phyloP scores from a whole-genome alignment of 495 filamentous ascomycete genomes.

The Usnea hakonensis region DNA sequence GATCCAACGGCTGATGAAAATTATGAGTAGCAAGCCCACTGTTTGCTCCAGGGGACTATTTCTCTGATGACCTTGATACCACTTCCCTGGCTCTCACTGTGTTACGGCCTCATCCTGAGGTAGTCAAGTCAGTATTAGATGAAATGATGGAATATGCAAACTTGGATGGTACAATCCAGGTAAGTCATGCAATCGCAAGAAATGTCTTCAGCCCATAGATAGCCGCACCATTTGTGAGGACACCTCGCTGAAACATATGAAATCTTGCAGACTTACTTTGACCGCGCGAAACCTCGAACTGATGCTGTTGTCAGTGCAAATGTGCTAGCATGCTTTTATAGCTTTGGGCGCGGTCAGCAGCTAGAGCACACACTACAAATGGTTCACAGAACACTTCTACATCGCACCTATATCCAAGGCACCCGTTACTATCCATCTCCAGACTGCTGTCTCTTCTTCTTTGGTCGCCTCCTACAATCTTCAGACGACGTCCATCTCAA shows the following conservation, averaged over 20 bases:
- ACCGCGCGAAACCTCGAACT: slow-evolving; percentile 3
- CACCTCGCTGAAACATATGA: neutral
- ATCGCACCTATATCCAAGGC: neutral
- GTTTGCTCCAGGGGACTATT: neutral
- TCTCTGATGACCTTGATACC: slow-evolving; percentile 6
- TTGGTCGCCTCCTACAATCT: neutral
- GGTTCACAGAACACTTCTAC: neutral
- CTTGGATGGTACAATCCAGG: slow-evolving; percentile 1
- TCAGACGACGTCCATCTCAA: neutral
- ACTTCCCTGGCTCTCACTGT: neutral
- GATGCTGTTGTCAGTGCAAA: slow-evolving; percentile 3
- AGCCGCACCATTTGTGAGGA: neutral
- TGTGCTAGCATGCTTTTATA: slow-evolving; percentile 5
- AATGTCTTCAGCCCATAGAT: neutral
- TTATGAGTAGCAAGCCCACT: neutral
- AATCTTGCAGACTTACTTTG: neutral
- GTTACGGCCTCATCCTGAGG: neutral
- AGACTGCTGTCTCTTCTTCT: slow-evolving; percentile 1
- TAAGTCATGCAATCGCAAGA: neutral
- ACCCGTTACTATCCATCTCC: slow-evolving; percentile 3
- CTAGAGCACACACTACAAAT: neutral
- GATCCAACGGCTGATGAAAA: neutral
- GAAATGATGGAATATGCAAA: slow-evolving; percentile 2
- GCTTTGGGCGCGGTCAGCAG: neutral
- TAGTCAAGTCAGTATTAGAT: neutral